Conservation (phyloP, 257 asterid genomes). For the Plantago ovata region DNA sequence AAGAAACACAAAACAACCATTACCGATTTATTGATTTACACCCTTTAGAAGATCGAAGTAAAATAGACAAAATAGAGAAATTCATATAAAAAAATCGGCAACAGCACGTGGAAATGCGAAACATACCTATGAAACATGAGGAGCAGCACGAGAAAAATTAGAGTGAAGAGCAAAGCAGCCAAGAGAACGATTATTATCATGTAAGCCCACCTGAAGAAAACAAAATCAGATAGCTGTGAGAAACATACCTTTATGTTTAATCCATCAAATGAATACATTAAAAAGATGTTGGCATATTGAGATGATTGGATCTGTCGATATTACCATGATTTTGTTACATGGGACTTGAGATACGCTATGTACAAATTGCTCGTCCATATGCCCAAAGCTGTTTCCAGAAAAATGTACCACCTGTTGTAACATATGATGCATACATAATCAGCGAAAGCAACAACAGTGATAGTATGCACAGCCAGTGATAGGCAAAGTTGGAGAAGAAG, state of each 20-base stretch:
- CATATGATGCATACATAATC: constrained; percentile 8
- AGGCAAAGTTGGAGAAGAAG: no score
- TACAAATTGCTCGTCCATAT: constrained; percentile 83
- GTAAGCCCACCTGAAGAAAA: constrained; percentile 73
- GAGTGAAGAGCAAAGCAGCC: constrained; percentile 52
- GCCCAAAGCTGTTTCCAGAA: constrained; percentile 76
- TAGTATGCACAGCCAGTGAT: no score
- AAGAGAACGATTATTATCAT: constrained; percentile 61
- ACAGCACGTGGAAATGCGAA: background rate
- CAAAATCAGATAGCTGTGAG: constrained; percentile 7
- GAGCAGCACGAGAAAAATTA: constrained; percentile 75
- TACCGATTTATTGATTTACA: background rate
- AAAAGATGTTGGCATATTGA: constrained; percentile 10
- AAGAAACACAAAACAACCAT: constrained; percentile 4
- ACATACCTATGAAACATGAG: constrained; percentile 84
- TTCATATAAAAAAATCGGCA: no score
- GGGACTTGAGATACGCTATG: constrained; percentile 60
- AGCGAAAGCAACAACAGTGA: background rate
- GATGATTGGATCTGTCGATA: constrained; percentile 3
- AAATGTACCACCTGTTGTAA: constrained; percentile 86
- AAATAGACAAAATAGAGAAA: constrained; percentile 2
- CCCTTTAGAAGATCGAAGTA: constrained; percentile 11
- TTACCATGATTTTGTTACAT: constrained; percentile 79
- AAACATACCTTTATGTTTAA: background rate
- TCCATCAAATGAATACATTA: constrained; percentile 6